phyloP scores from a whole-genome alignment of 2,329 filamentous ascomycete species.

The Calonectria hongkongensis region DNA sequence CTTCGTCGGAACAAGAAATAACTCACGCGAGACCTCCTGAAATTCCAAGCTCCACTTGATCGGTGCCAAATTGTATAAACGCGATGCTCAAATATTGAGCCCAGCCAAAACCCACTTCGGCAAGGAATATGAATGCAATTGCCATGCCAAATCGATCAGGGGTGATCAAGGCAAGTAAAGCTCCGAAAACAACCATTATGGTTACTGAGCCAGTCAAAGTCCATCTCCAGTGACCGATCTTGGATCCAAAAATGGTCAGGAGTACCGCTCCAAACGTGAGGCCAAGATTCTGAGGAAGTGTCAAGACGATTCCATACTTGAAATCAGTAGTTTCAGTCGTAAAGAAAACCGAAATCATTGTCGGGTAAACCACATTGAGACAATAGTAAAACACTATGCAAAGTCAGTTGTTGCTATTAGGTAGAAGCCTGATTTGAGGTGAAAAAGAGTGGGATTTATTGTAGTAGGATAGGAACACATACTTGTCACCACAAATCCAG shows the following conservation, averaged over 20 bases:
- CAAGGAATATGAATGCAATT: conserved; percentile 68
- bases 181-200: conserved; percentile 69
- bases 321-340: conserved; percentile 40
- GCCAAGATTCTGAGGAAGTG: conserved; percentile 66
- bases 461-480: background rate
- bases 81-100: conserved; percentile 68
- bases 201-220: conserved; percentile 64
- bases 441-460: background rate
- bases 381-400: conserved; percentile 68
- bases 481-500: conserved; percentile 66
- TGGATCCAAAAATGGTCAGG: conserved; percentile 63
- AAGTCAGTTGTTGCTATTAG: background rate
- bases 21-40: conserved; percentile 41
- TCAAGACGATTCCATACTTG: conserved; percentile 53
- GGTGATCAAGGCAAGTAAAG: conserved; percentile 64
- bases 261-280: conserved; percentile 65
- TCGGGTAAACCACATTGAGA: conserved; percentile 67
- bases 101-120: conserved; percentile 67
- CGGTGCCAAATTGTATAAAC: conserved; percentile 69
- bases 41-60: conserved; percentile 67
- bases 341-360: conserved; percentile 61
- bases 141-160: conserved; percentile 66
- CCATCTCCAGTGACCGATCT: conserved; percentile 68
- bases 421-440: background rate
- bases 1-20: conserved; percentile 56